Evolutionary conservation across 1,139 yeast genomes (phyloP).

Genomic region (Yamadazyma trypodendri): DNA sequence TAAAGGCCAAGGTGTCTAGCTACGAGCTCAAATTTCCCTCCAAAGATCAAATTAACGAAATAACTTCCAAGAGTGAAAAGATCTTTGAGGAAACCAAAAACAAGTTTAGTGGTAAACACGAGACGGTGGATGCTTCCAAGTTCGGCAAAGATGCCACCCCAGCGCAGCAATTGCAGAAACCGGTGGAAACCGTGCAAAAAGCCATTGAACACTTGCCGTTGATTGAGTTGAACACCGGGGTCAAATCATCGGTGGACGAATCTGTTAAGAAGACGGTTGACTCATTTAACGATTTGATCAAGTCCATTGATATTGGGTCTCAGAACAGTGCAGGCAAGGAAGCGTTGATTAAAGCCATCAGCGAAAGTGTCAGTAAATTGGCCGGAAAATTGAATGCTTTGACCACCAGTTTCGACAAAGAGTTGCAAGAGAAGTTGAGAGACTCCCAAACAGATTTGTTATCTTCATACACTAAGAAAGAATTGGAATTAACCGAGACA

Average conservation of each 20-base stretch:
- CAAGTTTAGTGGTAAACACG: constrained; percentile 22
- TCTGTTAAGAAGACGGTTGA: constrained; percentile 47
- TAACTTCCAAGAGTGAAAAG: constrained; percentile 36
- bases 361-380: constrained; percentile 32
- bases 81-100: constrained; percentile 38
- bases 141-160: constrained; percentile 30
- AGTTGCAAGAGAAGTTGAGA: constrained; percentile 37
- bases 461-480: constrained; percentile 55
- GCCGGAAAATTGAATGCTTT: constrained; percentile 33
- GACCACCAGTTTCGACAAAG: constrained; percentile 43
- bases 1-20: constrained; percentile 21
- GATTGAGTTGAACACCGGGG: constrained; percentile 25
- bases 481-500: constrained; percentile 49
- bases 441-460: constrained; percentile 51
- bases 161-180: constrained; percentile 46
- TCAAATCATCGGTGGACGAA: constrained; percentile 35
- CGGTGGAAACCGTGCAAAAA: constrained; percentile 39
- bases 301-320: constrained; percentile 43
- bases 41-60: constrained; percentile 31
- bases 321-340: constrained; percentile 27
- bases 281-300: constrained; percentile 53
- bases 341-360: constrained; percentile 29
- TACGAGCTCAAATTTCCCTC: constrained; percentile 29
- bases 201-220: constrained; percentile 36
- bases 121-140: constrained; percentile 13